Evolutionary conservation across 2,329 filamentous ascomycete species (phyloP).

Genomic region (Monilinia fructigena): DNA sequence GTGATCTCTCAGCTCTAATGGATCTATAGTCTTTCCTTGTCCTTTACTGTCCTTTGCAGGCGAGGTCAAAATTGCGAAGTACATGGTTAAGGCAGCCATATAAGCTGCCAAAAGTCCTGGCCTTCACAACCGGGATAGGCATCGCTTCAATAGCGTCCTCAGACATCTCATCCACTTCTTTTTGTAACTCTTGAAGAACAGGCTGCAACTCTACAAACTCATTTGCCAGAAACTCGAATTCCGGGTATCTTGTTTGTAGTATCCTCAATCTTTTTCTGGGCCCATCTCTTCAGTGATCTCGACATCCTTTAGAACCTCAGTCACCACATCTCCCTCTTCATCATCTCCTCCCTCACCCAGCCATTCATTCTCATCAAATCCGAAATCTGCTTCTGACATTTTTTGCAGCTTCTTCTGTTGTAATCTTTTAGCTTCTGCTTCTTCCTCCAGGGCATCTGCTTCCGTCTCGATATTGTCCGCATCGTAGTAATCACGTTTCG

Average conservation of each 20-base stretch:
- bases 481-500: constrained; percentile 89
- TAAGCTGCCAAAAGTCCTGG: constrained; percentile 81
- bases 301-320: constrained; percentile 80
- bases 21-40: constrained; percentile 61
- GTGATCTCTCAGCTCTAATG: constrained; percentile 82
- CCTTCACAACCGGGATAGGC: constrained; percentile 57
- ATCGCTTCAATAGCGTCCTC: constrained; percentile 33
- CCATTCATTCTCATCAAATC: constrained; percentile 91
- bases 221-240: constrained; percentile 81
- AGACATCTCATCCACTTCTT: constrained; percentile 48
- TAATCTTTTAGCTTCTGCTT: constrained; percentile 80
- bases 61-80: constrained; percentile 90
- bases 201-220: constrained; percentile 58
- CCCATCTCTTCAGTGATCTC: constrained; percentile 79
- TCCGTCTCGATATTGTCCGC: constrained; percentile 70
- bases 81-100: constrained; percentile 82
- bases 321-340: constrained; percentile 62
- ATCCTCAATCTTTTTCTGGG: constrained; percentile 69
- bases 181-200: constrained; percentile 57
- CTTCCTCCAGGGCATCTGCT: constrained; percentile 79
- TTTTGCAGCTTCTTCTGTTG: constrained; percentile 88
- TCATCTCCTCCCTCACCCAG: constrained; percentile 53
- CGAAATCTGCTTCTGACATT: constrained; percentile 90
- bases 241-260: constrained; percentile 79
- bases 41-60: constrained; percentile 61